Conservation (phyloP, 768 basidiomycete species). For the Sutorius australiensis region DNA sequence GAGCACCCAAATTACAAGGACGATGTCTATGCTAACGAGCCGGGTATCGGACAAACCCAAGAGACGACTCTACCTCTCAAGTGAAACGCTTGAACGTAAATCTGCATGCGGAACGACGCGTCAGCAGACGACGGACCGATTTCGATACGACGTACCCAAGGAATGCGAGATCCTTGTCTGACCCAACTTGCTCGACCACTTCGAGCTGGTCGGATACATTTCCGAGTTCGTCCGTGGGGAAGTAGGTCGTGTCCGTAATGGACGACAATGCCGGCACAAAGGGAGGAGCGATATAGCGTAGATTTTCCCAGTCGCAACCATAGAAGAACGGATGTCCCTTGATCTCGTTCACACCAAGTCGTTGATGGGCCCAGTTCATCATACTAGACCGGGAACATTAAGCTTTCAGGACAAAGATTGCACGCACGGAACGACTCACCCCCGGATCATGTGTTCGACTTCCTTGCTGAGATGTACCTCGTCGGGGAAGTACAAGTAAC, state of each 20-base stretch:
- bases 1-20: constrained; percentile 26
- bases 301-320: constrained; percentile 90
- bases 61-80: constrained; percentile 10
- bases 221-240: constrained; percentile 91
- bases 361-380: constrained; percentile 77
- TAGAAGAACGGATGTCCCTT: constrained; percentile 93
- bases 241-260: constrained; percentile 92
- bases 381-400: constrained; percentile 44
- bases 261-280: constrained; percentile 92
- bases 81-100: constrained; percentile 83
- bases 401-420: constrained; percentile 6
- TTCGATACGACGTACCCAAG: constrained; percentile 44
- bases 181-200: constrained; percentile 55
- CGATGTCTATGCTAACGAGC: constrained; percentile 27
- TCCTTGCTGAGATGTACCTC: constrained; percentile 92
- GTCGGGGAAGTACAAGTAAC: constrained; percentile 89
- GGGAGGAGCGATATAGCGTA: constrained; percentile 92
- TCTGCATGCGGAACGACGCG: constrained; percentile 34
- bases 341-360: constrained; percentile 80
- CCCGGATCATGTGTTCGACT: constrained; percentile 83
- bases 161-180: constrained; percentile 68
- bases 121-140: not conserved
- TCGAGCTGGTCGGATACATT: constrained; percentile 61
- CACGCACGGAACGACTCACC: constrained; percentile 46
- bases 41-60: constrained; percentile 22